Evolutionary conservation across 2,329 filamentous ascomycete genomes (phyloP).

Genomic region (Aspergillus quadricinctus): DNA sequence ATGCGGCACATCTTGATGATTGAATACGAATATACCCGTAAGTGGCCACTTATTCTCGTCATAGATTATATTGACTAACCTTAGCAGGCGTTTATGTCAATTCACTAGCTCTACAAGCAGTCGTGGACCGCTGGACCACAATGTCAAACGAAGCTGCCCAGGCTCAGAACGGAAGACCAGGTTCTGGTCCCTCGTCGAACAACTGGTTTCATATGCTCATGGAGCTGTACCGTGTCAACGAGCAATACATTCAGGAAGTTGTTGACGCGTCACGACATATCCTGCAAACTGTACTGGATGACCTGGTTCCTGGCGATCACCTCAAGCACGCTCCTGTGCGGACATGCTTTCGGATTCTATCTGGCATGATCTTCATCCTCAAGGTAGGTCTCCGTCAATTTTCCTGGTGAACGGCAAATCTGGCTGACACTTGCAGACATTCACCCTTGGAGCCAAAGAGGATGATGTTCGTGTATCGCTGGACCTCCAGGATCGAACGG

Average conservation of each 20-base stretch:
- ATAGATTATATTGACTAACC: conserved; percentile 6
- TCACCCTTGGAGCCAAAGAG: conserved; percentile 60
- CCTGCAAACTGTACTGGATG: conserved; percentile 56
- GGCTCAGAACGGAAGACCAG: conserved; percentile 23
- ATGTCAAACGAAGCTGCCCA: conserved; percentile 48
- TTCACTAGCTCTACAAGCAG: conserved; percentile 86
- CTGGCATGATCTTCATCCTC: conserved; percentile 60
- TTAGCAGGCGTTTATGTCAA: conserved; percentile 70
- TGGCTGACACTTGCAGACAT: conserved; percentile 42
- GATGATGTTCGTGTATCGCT: conserved; percentile 58
- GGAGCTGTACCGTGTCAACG: conserved; percentile 53
- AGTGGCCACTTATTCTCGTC: conserved; percentile 16
- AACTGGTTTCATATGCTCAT: conserved; percentile 38
- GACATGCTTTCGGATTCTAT: conserved; percentile 62
- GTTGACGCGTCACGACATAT: conserved; percentile 59
- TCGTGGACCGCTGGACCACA: conserved; percentile 85
- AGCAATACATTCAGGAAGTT: conserved; percentile 59
- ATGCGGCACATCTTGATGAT: conserved; percentile 78
- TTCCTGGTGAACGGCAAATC: neutral
- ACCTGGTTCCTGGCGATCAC: conserved; percentile 53
- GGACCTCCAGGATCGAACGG: conserved; percentile 54
- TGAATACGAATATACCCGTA: conserved; percentile 91
- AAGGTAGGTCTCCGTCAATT: conserved; percentile 42
- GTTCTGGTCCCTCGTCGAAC: conserved; percentile 24
- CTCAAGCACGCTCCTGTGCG: conserved; percentile 60